A percentile compares a stretch with the other conserved stretches of the same genome.
These are phyloP conservation scores for Fusarium sp. DNA, from an alignment of 2,329 filamentous ascomycete species.

Conservation along the genomic window DNA sequence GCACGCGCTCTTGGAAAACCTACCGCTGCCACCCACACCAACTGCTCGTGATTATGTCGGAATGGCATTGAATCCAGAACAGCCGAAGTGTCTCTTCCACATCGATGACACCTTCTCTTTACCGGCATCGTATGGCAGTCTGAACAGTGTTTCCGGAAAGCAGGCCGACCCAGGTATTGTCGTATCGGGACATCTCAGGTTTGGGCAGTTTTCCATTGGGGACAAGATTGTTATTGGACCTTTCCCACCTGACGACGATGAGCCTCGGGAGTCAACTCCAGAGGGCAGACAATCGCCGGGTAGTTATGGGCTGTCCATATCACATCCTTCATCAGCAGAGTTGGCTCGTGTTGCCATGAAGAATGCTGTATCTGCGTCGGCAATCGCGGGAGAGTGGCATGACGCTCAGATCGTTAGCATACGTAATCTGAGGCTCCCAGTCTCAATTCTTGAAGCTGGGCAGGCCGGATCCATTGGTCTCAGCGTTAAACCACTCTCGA, in stretches of 20 bases:
- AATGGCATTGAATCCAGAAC: constrained; percentile 67
- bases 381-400: constrained; percentile 78
- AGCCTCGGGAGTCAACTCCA: constrained; percentile 52
- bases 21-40: constrained; percentile 75
- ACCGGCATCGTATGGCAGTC: constrained; percentile 65
- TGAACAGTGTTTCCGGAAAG: constrained; percentile 30
- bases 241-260: constrained; percentile 70
- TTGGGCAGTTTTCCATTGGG: constrained; percentile 80
- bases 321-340: constrained; percentile 66
- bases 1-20: constrained; percentile 81
- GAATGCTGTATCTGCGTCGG: constrained; percentile 64
- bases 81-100: constrained; percentile 79
- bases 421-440: constrained; percentile 86
- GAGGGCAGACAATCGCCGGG: constrained; percentile 62
- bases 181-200: constrained; percentile 85
- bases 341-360: constrained; percentile 64
- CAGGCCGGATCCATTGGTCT: constrained; percentile 93
- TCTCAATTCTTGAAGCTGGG: constrained; percentile 78
- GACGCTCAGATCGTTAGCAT: constrained; percentile 85
- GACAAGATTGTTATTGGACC: constrained; percentile 85
- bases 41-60: constrained; percentile 67
- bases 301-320: constrained; percentile 63
- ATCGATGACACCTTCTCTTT: constrained; percentile 91
- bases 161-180: constrained; percentile 71
- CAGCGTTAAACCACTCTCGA: constrained; percentile 61